Conservation (phyloP, 1,284 basidiomycete genomes). For the Schizopora paradoxa region DNA sequence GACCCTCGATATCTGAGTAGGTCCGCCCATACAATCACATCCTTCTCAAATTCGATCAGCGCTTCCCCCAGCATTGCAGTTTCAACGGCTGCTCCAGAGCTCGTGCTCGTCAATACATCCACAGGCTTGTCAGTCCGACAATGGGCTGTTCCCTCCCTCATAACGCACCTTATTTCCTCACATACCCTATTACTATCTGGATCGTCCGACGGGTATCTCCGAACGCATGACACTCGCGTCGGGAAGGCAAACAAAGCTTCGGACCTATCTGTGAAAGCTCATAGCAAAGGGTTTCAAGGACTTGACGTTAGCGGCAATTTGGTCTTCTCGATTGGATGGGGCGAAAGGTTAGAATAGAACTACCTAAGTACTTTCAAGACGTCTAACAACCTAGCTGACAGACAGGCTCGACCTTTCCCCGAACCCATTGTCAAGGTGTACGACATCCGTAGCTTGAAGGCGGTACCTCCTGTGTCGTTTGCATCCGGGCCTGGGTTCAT, state of each 20-base stretch:
- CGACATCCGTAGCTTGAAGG: constrained; percentile 79
- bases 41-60: constrained; percentile 51
- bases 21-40: constrained; percentile 42
- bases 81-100: constrained; percentile 56
- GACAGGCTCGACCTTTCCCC: constrained; percentile 83
- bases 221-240: constrained; percentile 79
- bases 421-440: constrained; percentile 93
- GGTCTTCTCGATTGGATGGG: constrained; percentile 82
- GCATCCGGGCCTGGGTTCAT: constrained; percentile 86
- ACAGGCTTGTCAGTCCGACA: constrained; percentile 67
- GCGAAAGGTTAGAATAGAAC: constrained; percentile 57
- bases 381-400: constrained; percentile 29
- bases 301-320: constrained; percentile 74
- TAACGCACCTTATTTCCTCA: constrained; percentile 63
- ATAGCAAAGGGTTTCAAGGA: constrained; percentile 79
- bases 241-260: constrained; percentile 45
- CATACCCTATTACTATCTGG: constrained; percentile 69
- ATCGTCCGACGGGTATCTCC: constrained; percentile 77
- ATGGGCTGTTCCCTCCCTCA: constrained; percentile 47
- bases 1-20: constrained; percentile 25
- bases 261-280: constrained; percentile 58
- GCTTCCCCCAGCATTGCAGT: constrained; percentile 56
- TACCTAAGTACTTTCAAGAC: constrained; percentile 1
- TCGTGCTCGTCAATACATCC: constrained; percentile 69
- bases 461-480: constrained; percentile 82